phyloP scores from a whole-genome alignment of 164 flowering plant species.

The Litsea cubeba region DNA sequence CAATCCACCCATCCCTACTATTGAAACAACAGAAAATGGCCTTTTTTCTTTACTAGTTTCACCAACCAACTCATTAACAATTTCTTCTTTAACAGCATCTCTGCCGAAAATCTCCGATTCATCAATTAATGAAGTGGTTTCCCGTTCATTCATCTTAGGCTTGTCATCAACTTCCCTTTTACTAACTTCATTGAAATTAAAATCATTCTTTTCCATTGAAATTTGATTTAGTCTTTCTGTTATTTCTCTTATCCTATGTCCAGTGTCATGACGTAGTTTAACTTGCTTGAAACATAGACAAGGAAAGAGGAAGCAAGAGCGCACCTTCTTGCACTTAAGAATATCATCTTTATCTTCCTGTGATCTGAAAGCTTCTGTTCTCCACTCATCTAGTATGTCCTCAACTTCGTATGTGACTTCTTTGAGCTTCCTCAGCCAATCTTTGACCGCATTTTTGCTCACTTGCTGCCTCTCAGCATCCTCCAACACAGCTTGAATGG shows the following conservation, averaged over 20 bases:
- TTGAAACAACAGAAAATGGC: not conserved
- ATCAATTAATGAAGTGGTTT: slow-evolving; percentile 8
- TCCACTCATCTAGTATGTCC: not conserved
- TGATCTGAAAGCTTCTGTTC: not conserved
- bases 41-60: not conserved
- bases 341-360: not conserved
- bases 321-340: not conserved
- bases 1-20: slow-evolving; percentile 3
- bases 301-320: too few species aligned
- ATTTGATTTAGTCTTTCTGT: not conserved
- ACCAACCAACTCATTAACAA: slow-evolving; percentile 1
- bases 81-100: not conserved
- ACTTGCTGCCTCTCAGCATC: not conserved
- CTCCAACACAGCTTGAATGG: not conserved
- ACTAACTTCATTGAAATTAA: not conserved
- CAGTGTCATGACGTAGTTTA: not conserved
- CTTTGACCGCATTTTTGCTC: not conserved
- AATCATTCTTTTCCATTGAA: not conserved
- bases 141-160: not conserved
- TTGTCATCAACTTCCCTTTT: not conserved
- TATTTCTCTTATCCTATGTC: not conserved
- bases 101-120: slow-evolving; percentile 14
- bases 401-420: not conserved
- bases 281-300: not conserved
- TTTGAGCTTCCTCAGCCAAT: not conserved